Evolutionary conservation across 2,329 filamentous ascomycete species (phyloP).

Genomic region (Arthrocladium fulminans): DNA sequence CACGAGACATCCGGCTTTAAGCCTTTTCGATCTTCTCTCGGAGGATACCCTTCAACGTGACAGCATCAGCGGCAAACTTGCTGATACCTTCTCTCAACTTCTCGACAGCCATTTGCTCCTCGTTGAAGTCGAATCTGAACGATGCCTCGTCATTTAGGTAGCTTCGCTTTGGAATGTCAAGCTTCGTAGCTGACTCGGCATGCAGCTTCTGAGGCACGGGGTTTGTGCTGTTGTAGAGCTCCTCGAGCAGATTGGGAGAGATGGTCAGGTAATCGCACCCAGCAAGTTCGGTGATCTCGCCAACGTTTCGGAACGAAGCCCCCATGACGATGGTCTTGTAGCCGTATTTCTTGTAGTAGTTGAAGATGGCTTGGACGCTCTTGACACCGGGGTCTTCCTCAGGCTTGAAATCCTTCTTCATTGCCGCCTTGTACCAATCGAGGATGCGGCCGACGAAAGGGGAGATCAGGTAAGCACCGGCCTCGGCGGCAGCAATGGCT

Average conservation of each 20-base stretch:
- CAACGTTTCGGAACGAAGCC: constrained; percentile 90
- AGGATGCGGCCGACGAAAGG: constrained; percentile 98
- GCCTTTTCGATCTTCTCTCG: constrained; percentile 65
- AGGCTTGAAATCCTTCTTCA: constrained; percentile 86
- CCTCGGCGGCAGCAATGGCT: constrained; percentile 93
- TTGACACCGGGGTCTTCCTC: constrained; percentile 93
- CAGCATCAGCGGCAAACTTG: constrained; percentile 94
- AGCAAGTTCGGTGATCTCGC: constrained; percentile 96
- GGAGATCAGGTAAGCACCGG: constrained; percentile 92
- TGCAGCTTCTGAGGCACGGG: constrained; percentile 89
- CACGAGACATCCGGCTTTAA: constrained; percentile 3
- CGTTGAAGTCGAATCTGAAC: constrained; percentile 99
- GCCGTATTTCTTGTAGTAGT: constrained; percentile 99
- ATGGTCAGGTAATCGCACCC: constrained; percentile 99
- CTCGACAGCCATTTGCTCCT: constrained; percentile 98
- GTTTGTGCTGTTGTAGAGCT: constrained; percentile 76
- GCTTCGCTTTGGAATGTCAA: constrained; percentile 76
- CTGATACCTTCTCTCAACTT: constrained; percentile 99
- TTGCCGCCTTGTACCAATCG: constrained; percentile 96
- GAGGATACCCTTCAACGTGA: constrained; percentile 87
- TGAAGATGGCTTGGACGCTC: constrained; percentile 88
- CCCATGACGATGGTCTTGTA: constrained; percentile 99
- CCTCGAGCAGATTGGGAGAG: constrained; percentile 87
- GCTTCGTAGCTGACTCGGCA: constrained; percentile 52
- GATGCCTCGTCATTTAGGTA: constrained; percentile 82